These are phyloP conservation scores for Chenopodium album DNA, from an alignment of 148 eudicot species.

Conservation along the genomic window DNA sequence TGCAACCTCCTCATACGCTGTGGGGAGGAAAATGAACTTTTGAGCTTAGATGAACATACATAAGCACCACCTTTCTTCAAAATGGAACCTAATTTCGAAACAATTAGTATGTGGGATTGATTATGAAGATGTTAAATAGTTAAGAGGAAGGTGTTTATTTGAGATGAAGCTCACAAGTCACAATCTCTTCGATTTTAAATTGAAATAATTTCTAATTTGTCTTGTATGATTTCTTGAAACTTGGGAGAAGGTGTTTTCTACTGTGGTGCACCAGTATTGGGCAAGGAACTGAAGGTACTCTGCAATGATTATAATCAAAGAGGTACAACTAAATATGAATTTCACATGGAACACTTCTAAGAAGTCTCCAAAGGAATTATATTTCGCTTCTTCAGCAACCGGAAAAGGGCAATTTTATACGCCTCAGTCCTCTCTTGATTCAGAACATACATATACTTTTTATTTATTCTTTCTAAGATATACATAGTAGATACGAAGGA, in stretches of 20 bases:
- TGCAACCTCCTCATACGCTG: too few species aligned
- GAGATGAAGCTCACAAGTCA: conserved; percentile 14
- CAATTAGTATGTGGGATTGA: background rate
- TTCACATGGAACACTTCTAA: conserved; percentile 91
- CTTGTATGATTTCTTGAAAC: background rate
- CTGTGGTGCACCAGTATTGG: conserved; percentile 74
- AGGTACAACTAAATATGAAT: conserved; percentile 85
- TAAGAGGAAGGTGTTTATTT: background rate
- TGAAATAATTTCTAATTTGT: background rate
- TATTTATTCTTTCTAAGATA: background rate
- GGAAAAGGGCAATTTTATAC: conserved; percentile 5
- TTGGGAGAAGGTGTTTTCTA: conserved; percentile 83
- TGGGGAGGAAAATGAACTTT: background rate
- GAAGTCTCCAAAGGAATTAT: conserved; percentile 14
- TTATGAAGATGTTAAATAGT: background rate
- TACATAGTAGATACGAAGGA: conserved; percentile 21
- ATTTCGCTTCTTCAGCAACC: conserved; percentile 3
- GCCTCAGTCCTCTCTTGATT: conserved; percentile 4
- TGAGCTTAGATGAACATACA: background rate
- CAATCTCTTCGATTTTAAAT: background rate
- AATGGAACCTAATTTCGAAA: background rate
- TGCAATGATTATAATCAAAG: conserved; percentile 80
- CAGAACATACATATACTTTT: conserved; percentile 10
- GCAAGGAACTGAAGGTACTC: conserved; percentile 66
- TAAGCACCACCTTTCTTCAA: background rate